Conservation (phyloP, 495 filamentous ascomycete species). For the Baudoinia panamericana region DNA sequence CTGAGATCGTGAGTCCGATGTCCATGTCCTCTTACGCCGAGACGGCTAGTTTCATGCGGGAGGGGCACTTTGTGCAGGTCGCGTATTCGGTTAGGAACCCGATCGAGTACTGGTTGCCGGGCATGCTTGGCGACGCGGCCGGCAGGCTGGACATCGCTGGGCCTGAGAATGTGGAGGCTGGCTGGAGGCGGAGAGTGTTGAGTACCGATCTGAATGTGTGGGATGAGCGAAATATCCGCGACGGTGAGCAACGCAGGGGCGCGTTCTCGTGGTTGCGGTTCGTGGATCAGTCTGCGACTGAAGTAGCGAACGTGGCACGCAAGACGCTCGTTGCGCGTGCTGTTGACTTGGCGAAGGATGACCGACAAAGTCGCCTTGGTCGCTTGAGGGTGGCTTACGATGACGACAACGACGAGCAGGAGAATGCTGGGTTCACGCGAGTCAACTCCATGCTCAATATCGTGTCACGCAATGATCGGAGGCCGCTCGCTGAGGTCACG, state of each 20-base stretch:
- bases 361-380: constrained; percentile 34
- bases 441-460: constrained; percentile 71
- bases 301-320: constrained; percentile 52
- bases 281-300: constrained; percentile 58
- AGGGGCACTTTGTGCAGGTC: constrained; percentile 66
- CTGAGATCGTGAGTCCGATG: constrained; percentile 78
- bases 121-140: constrained; percentile 59
- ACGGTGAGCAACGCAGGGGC: constrained; percentile 39
- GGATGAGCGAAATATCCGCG: constrained; percentile 63
- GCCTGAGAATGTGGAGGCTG: constrained; percentile 55
- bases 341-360: constrained; percentile 34
- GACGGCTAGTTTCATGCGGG: constrained; percentile 84
- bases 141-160: constrained; percentile 68
- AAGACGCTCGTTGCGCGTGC: constrained; percentile 55
- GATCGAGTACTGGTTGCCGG: constrained; percentile 73
- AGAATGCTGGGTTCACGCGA: constrained; percentile 44
- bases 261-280: constrained; percentile 89
- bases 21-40: constrained; percentile 77
- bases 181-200: constrained; percentile 63
- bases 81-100: constrained; percentile 76
- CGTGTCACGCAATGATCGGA: constrained; percentile 51
- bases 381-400: constrained; percentile 46
- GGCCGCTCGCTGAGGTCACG: constrained; percentile 56
- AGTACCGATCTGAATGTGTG: constrained; percentile 78
- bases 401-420: constrained; percentile 50